Evolutionary conservation across 1,284 basidiomycete genomes (phyloP), one percentile per base, ranked within the genome.

Genomic region (Schizophyllum amplum): DNA sequence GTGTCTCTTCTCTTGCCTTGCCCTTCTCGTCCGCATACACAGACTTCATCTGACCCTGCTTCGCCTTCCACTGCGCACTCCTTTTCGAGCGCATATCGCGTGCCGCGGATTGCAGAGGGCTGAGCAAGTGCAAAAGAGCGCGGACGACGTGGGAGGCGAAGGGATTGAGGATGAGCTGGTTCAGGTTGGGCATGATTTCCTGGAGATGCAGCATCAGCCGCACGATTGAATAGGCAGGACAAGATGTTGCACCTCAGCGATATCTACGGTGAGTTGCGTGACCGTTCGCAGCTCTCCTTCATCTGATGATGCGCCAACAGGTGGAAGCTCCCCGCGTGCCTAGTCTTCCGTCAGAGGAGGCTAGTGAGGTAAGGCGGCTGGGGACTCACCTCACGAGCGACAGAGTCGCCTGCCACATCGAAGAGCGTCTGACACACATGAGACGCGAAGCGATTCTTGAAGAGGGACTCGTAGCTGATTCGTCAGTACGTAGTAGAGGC

Each of bases 341-440:
- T 93, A 47, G 46, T 57, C 24, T 54, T n/a, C 51, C 22, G 47
- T 53, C 20, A 49, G 42, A 58, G n/a, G 59, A 15, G 25, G 20
- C 50, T 25, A 21, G 24, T 21, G 27, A 5, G 47, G 48, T 22
- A 22, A 20, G 17, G 24, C 47, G 27, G 21, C 56, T 27, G 47
- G 47, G 50, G 51, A 47, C 62, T 23, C 59, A 92, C 92, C 81
- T 98, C 94, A 65, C 94, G 80, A 52, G 84, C 80, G 23, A 94
- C 72, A 0, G 92, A 93, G 51, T 86, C 80, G n/a, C 72, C 73
- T 0, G 86, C 84, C 5, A 92, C 79, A 4, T 79, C 80, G 62
- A 96, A 78, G 61, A 95, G 74, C 0, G 93, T 96, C 69, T 97
- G 94, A 62, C 88, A 87, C 7, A 96, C 94, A 79, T 97, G 94